Evolutionary conservation across 257 asterid genomes (phyloP).

Genomic region (Capsicum pubescens): DNA sequence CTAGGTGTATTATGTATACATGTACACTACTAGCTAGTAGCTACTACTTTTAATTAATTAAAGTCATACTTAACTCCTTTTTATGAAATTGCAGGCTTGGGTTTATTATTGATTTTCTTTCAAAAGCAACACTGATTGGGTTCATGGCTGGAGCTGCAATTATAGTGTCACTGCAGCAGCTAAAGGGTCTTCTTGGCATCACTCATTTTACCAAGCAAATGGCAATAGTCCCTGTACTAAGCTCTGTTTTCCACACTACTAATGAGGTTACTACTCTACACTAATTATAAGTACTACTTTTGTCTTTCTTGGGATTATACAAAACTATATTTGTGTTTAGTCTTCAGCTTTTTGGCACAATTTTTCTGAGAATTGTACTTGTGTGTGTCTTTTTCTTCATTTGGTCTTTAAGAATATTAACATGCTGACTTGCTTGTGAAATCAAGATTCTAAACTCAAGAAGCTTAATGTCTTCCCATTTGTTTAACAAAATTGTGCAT

Average conservation of each 20-base stretch:
- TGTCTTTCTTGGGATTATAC: neutral
- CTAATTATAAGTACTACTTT: no score
- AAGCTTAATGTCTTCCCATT: neutral
- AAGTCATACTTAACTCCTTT: no score
- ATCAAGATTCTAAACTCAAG: neutral
- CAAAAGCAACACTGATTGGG: slow-evolving; percentile 85
- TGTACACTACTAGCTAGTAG: no score
- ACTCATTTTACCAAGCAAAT: slow-evolving; percentile 67
- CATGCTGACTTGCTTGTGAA: slow-evolving; percentile 21
- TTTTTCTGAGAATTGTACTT: neutral
- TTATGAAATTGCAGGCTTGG: slow-evolving; percentile 63
- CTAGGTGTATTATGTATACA: no score
- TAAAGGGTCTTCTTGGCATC: slow-evolving; percentile 78
- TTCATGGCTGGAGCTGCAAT: slow-evolving; percentile 96
- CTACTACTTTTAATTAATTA: no score
- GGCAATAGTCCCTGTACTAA: slow-evolving; percentile 77
- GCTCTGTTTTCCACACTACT: slow-evolving; percentile 67
- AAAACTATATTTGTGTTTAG: neutral
- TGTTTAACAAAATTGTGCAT: neutral
- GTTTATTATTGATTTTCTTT: slow-evolving; percentile 78
- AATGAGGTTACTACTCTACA: slow-evolving; percentile 44
- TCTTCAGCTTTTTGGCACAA: slow-evolving; percentile 16
- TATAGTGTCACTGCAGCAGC: slow-evolving; percentile 85
- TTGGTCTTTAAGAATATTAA: neutral
- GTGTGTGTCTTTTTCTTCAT: slow-evolving; percentile 7